These are phyloP conservation scores for Handroanthus guayacan DNA, from an alignment of 257 asterid genomes.

Conservation along the genomic window DNA sequence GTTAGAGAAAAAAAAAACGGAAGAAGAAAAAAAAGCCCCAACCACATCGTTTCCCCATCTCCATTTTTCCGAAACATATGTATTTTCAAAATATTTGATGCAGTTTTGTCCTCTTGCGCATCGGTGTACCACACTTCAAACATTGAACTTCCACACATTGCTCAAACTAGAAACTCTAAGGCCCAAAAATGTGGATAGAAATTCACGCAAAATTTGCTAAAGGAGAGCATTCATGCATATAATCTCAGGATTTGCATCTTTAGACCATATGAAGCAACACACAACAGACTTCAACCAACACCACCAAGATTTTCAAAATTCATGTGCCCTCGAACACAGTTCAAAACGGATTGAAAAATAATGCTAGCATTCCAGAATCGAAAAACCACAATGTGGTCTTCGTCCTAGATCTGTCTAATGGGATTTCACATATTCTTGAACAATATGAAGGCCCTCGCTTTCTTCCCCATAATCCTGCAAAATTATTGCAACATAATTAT, in stretches of 20 bases:
- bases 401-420: constrained; percentile 38
- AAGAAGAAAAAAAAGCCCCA: too few species aligned
- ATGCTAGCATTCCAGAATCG: background rate
- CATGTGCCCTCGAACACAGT: constrained; percentile 5
- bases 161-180: too few species aligned
- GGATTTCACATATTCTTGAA: constrained; percentile 72
- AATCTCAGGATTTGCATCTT: background rate
- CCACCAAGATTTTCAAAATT: constrained; percentile 12
- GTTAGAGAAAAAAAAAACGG: too few species aligned
- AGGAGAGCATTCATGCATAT: background rate
- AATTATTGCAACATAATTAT: background rate
- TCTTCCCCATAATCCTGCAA: constrained; percentile 83
- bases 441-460: constrained; percentile 76
- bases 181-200: too few species aligned
- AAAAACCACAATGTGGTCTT: background rate
- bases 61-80: too few species aligned
- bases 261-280: constrained; percentile 10
- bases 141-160: too few species aligned
- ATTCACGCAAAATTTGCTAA: constrained; percentile 1
- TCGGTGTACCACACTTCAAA: too few species aligned
- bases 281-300: constrained; percentile 13
- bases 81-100: too few species aligned
- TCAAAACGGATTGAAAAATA: background rate
- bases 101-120: too few species aligned
- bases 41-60: too few species aligned